A percentile compares a stretch with the other conserved stretches of the same genome.
Conservation (phyloP, 2,329 filamentous ascomycete species). For the Arthrobotrys musiformis region DNA sequence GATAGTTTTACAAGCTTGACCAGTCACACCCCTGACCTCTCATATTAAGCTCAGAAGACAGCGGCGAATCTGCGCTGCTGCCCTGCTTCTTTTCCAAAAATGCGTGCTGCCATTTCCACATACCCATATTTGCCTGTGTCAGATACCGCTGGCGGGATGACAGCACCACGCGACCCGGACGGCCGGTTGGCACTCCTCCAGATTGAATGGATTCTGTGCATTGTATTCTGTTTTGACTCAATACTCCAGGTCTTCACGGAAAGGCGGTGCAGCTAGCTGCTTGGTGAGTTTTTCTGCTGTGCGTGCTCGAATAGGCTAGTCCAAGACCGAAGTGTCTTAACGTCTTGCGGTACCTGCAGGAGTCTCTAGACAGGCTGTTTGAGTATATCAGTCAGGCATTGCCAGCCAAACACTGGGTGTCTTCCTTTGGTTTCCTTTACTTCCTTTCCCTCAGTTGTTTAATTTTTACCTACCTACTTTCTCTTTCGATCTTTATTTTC, state of each 20-base stretch:
- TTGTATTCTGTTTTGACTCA: conserved; percentile 27
- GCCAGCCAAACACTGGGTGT: conserved; percentile 24
- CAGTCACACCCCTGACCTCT: conserved; percentile 34
- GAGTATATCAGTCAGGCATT: conserved; percentile 51
- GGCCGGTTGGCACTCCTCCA: conserved; percentile 30
- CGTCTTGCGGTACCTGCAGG: conserved; percentile 48
- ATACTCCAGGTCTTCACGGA: conserved; percentile 44
- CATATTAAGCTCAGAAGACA: conserved; percentile 24
- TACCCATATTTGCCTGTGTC: conserved; percentile 46
- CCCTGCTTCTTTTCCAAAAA: conserved; percentile 44
- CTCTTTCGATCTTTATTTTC: not conserved
- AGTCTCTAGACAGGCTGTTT: conserved; percentile 34
- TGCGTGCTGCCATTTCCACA: conserved; percentile 40
- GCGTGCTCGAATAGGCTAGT: conserved; percentile 39
- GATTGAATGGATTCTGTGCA: conserved; percentile 1
- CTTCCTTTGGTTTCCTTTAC: conserved; percentile 28
- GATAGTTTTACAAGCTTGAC: conserved; percentile 21
- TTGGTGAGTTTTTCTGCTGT: conserved; percentile 30
- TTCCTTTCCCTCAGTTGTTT: conserved; percentile 4
- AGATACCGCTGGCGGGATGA: conserved; percentile 51
- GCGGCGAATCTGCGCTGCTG: conserved; percentile 46
- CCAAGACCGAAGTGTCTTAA: conserved; percentile 22
- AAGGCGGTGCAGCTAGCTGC: conserved; percentile 31
- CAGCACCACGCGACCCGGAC: conserved; percentile 31
- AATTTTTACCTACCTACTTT: conserved; percentile 11